Base-by-base conservation (phyloP, 352 stramenopile genomes). In the Globisporangium irregulare region DNA sequence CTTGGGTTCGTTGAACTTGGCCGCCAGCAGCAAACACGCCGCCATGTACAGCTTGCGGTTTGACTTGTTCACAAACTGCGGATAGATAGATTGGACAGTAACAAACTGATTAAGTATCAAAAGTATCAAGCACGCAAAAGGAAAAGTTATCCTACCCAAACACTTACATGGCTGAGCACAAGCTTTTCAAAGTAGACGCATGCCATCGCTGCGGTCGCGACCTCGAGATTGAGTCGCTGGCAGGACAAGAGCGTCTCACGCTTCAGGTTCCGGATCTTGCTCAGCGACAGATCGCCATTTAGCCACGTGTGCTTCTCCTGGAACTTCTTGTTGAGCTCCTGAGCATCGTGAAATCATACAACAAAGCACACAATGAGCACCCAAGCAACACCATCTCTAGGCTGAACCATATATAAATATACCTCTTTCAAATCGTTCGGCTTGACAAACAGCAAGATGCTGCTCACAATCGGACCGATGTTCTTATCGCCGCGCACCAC, bases 131-230 rank as follows among this genome's bases (percentile, higher is more conserved):
- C 29, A 20, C 9, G 20, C 4, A n/a, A 62, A 65, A n/a, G 4
- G 48, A 3, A 27, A 22, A 59, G 7, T 55, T 6, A 71, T 53
- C 41, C 73, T 36, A 36, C 32, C 32, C 6, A 8, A 36, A 9
- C 4, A 36, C 32, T 36, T 36, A 97, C 81, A 62, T 94, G 93
- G 67, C 89, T 89, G 10, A 99, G 84, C 60, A 97, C 97, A 15
- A 99, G 88, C 60, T 98, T 92, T 74, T 99, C 97, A 75, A 99
- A 99, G 69, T 98, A 98, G 41, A 99, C 90, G 70, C 93, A 98
- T 29, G 95, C 92, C 32, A 99, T 84, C 15, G 97, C 96, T 34
- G 98, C 86, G 0, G 94, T 98, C 15, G 92, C 92, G 50, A 99
- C 84, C 71, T 99, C 94, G 32, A 99, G 66, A 72, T 94, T 71